These are phyloP conservation scores for Tinospora cordifolia DNA, from an alignment of 164 flowering plant species.

Conservation along the genomic window DNA sequence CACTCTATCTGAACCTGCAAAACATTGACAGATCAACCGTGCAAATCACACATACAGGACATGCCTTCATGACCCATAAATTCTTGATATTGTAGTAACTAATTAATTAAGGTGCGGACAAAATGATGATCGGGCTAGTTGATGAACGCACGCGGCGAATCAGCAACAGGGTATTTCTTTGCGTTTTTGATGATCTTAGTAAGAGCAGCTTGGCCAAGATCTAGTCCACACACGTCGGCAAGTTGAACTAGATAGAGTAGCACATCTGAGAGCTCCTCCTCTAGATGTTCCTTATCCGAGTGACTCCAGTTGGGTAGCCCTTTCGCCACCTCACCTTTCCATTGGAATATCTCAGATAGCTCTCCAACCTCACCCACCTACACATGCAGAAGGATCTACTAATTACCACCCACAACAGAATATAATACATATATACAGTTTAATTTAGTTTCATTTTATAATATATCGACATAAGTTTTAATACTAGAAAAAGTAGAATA, in stretches of 20 bases:
- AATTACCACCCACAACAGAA: neutral
- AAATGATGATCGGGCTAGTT: too few species aligned
- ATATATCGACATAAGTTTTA: neutral
- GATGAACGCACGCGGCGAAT: too few species aligned
- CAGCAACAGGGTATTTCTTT: constrained; percentile 26
- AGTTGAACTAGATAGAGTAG: constrained; percentile 40
- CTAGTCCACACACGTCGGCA: constrained; percentile 46
- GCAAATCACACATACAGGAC: too few species aligned
- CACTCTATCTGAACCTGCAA: too few species aligned
- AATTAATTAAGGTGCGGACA: too few species aligned
- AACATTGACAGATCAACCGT: too few species aligned
- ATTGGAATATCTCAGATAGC: constrained; percentile 43
- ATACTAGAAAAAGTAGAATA: neutral
- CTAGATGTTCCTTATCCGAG: constrained; percentile 42
- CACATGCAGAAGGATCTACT: neutral
- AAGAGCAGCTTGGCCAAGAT: constrained; percentile 46
- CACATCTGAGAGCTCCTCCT: constrained; percentile 51
- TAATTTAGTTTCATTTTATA: neutral
- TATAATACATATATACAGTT: neutral
- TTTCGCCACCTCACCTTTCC: constrained; percentile 45
- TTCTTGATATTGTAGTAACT: too few species aligned
- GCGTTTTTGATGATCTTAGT: constrained; percentile 37
- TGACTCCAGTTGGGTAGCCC: constrained; percentile 41
- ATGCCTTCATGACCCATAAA: too few species aligned
- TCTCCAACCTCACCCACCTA: constrained; percentile 42